Base-by-base conservation (phyloP, 371 early-diverging fungal species). In the Polyrhizophydium stewartii region DNA sequence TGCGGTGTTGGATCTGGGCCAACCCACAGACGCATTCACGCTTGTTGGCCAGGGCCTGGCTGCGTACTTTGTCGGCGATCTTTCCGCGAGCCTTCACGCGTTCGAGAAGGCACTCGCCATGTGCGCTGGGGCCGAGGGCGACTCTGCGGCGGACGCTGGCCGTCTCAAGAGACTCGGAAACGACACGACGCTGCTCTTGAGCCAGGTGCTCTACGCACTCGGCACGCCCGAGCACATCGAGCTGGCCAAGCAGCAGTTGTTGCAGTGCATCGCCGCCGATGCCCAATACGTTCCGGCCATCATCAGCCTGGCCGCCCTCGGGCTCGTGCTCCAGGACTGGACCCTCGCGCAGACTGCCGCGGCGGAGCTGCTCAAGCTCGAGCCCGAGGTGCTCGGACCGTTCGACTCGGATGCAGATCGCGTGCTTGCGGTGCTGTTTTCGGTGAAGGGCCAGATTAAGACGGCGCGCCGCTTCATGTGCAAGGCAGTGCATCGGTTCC, bases 121-220 rank as follows among this genome's bases (percentile, higher is more conserved):
- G 10, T 47, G 49, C 49, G n/a, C n/a, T n/a, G n/a, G n/a, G n/a
- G n/a, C n/a, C n/a, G 49, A 47, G 22, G 16, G 7, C 55, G 62
- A 67, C 3, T 58, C 64, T 1, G 57, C 46, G n/a, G 60, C 37
- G 2, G 49, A 49, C 33, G 73, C 55, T 27, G 59, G 37, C 22
- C 17, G 38, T 21, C 47, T 66, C 28, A 51, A 61, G 31, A n/a
- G n/a, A n/a, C n/a, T n/a, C n/a, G n/a, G n/a, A n/a, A 64, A 69
- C 27, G 68, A 71, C 32, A 37, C 91, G 0, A 75, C 84, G 22
- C 81, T 92, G 1, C 60, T 90, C 46, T 62, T 96, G 57, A 85
- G 87, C 47, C 91, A 93, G 69, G 93, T 93, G 0, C 73, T 94
- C 35, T 94, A 91, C 89, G 90, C 91, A 0, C 71, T 94, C 33